Base-by-base conservation (phyloP, 1,284 basidiomycete species). In the Melampsora occidentalis region DNA sequence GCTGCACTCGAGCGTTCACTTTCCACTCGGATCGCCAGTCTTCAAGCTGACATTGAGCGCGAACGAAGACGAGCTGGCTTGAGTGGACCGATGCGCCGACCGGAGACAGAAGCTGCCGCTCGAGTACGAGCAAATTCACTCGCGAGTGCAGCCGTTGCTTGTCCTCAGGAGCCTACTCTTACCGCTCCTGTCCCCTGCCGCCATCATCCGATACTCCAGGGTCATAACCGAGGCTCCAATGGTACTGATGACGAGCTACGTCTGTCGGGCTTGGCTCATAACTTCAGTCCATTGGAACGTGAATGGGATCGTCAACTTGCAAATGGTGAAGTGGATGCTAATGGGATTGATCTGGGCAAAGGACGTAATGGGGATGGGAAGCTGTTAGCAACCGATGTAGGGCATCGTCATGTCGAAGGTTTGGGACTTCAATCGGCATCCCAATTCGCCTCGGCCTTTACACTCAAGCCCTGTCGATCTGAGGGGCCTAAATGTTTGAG, bases 231-330 rank as follows among this genome's bases (percentile, higher is more conserved):
- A 25, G 53, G 18, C 14, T 12, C n/a, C 53, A 22, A 57, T 57
- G 9, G 53, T 28, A 22, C 53, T 57, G 53, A 57, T 28, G n/a
- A 57, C 28, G 53, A 57, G n/a, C n/a, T 28, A 22, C 53, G 53
- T n/a, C 14, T 28, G 28, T 57, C 16, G 28, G n/a, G n/a, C n/a
- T 46, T 9, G 9, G 12, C 42, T 46, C 12, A 46, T 16, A 57
- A n/a, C n/a, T 28, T 20, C 53, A 57, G n/a, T 57, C 53, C 28
- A 57, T 16, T 64, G 18, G 70, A 71, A 49, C 70, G 70, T 20
- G 59, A 71, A 51, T 71, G 70, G 70, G 59, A 71, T 62, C 62
- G 59, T 33, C 70, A 71, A 64, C 61, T 71, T 10, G 70, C 57
- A 20, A 48, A 49, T n/a, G 70, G 70, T n/a, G 39, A 71, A 46